Conservation (phyloP, 2,329 filamentous ascomycete species). For the Neonectria hederae region DNA sequence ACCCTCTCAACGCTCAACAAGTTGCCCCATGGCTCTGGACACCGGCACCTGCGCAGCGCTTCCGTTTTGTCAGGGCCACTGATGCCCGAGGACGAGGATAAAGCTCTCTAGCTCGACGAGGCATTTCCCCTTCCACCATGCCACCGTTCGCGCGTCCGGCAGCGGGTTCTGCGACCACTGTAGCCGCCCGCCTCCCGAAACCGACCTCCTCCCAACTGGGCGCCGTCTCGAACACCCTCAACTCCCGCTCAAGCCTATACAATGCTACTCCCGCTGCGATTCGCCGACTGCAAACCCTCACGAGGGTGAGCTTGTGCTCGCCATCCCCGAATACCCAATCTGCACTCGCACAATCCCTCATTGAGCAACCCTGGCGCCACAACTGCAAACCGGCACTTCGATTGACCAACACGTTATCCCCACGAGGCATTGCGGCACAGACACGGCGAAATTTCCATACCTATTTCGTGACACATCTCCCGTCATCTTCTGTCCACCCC, state of each 20-base stretch:
- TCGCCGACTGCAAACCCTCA: slow-evolving; percentile 1
- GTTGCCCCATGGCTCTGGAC: slow-evolving; percentile 42
- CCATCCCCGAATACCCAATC: slow-evolving; percentile 6
- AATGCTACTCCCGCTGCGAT: slow-evolving; percentile 11
- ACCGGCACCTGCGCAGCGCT: slow-evolving; percentile 36
- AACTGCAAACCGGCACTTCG: slow-evolving; percentile 21
- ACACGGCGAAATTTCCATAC: slow-evolving; percentile 78
- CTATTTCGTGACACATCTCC: slow-evolving; percentile 96
- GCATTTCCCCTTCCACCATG: slow-evolving; percentile 33
- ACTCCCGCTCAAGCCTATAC: neutral
- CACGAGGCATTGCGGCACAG: slow-evolving; percentile 20
- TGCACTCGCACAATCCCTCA: slow-evolving; percentile 16
- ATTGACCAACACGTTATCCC: slow-evolving; percentile 13
- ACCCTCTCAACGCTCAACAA: slow-evolving; percentile 23
- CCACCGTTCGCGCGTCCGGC: slow-evolving; percentile 33
- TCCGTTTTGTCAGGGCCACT: slow-evolving; percentile 38
- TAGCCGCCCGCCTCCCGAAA: slow-evolving; percentile 32
- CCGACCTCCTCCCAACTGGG: slow-evolving; percentile 25
- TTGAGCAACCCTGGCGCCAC: slow-evolving; percentile 24
- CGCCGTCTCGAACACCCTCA: slow-evolving; percentile 15
- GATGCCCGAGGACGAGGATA: slow-evolving; percentile 33
- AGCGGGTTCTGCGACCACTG: slow-evolving; percentile 25
- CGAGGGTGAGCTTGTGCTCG: neutral
- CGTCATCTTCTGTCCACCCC: slow-evolving; percentile 90
- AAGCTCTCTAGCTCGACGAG: slow-evolving; percentile 14